Conservation (phyloP, 208 protist species). For the Acanthamoeba culbertsoni region DNA sequence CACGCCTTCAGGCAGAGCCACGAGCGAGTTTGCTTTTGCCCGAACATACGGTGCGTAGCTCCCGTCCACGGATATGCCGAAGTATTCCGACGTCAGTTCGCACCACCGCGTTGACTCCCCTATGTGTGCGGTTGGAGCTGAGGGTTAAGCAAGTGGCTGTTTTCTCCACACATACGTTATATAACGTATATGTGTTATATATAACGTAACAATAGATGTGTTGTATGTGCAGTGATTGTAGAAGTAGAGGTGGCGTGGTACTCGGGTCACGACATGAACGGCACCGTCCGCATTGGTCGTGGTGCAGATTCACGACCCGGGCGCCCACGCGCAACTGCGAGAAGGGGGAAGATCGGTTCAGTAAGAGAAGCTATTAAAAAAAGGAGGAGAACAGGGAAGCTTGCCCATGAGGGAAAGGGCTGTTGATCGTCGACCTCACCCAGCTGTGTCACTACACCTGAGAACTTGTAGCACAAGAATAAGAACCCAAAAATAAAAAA, state of each 20-base stretch:
- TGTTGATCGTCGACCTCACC: not conserved
- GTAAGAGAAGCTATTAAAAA: not conserved
- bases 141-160: not conserved
- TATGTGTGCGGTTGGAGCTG: not conserved
- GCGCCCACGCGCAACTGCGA: not conserved
- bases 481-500: not conserved
- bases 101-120: conserved; percentile 10
- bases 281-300: not conserved
- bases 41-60: not conserved
- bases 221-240: not conserved
- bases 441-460: not conserved
- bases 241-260: not conserved
- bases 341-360: not conserved
- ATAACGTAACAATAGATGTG: not conserved
- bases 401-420: not conserved
- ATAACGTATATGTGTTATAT: not conserved
- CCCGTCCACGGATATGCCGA: not conserved
- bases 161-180: not conserved
- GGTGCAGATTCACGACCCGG: not conserved
- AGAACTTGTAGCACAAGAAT: not conserved
- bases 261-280: not conserved
- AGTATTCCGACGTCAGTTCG: not conserved
- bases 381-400: not conserved
- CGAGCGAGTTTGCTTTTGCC: not conserved
- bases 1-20: not conserved